Conservation (phyloP, 345 rosid species). For the Anastatica hierochuntica region DNA sequence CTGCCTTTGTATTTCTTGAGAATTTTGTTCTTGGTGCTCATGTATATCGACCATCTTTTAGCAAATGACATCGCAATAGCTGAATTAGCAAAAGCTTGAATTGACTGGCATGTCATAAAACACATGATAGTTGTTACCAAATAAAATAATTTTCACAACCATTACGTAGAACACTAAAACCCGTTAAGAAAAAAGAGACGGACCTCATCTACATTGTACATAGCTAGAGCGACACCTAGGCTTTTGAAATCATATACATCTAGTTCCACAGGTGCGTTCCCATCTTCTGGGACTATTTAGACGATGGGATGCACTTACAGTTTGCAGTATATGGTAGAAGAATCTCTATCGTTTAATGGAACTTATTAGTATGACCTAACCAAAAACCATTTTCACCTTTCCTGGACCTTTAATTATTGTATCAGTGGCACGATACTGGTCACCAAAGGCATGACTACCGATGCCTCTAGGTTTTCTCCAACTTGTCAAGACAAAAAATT, state of each 20-base stretch:
- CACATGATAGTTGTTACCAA: no score
- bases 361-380: conserved; percentile 36
- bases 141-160: conserved; percentile 2
- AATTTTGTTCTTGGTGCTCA: conserved; percentile 96
- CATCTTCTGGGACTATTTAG: conserved; percentile 64
- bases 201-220: conserved; percentile 97
- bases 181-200: conserved; percentile 9
- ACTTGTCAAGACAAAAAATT: conserved; percentile 34
- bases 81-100: conserved; percentile 88
- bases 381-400: conserved; percentile 86
- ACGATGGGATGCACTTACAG: conserved; percentile 1
- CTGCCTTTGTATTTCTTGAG: conserved; percentile 98
- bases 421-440: conserved; percentile 97
- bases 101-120: conserved; percentile 50
- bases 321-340: not conserved
- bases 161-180: not conserved
- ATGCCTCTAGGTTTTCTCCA: conserved; percentile 95
- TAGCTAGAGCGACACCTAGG: conserved; percentile 89
- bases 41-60: conserved; percentile 91
- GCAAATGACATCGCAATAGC: conserved; percentile 76
- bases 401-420: conserved; percentile 69
- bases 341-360: conserved; percentile 1
- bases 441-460: conserved; percentile 99
- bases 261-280: conserved; percentile 50
- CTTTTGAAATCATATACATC: conserved; percentile 79